These are phyloP conservation scores for Cryptococcus hybrid DNA, from an alignment of 1,284 basidiomycete genomes.

Conservation along the genomic window DNA sequence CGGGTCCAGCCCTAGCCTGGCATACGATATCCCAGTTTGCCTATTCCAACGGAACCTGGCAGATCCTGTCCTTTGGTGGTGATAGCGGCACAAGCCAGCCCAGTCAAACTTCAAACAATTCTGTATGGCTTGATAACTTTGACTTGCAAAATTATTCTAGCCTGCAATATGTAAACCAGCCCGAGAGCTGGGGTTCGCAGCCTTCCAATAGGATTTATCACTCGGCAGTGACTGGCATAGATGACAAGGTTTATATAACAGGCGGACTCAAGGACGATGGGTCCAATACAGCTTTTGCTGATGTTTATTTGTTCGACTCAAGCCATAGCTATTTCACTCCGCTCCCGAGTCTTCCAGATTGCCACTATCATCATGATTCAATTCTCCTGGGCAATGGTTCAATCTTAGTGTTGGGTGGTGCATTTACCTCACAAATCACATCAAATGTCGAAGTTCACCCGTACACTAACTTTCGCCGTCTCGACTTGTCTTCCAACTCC, in stretches of 20 bases:
- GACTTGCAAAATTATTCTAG: conserved; percentile 23
- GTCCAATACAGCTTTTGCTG: conserved; percentile 62
- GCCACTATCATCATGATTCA: conserved; percentile 68
- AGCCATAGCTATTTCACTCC: conserved; percentile 54
- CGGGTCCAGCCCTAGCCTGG: conserved; percentile 66
- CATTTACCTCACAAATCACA: conserved; percentile 53
- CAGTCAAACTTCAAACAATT: conserved; percentile 60
- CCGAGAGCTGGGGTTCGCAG: conserved; percentile 61
- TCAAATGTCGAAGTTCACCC: conserved; percentile 53
- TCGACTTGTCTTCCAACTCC: conserved; percentile 53
- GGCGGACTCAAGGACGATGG: conserved; percentile 75
- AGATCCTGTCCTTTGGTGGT: conserved; percentile 69
- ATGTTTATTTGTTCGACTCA: conserved; percentile 65
- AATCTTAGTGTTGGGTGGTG: conserved; percentile 74
- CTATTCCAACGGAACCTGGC: conserved; percentile 45
- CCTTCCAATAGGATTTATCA: conserved; percentile 73
- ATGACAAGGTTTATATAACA: conserved; percentile 61
- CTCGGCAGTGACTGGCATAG: conserved; percentile 55
- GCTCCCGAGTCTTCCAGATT: conserved; percentile 63
- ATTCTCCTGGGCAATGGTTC: conserved; percentile 65
- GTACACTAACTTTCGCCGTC: conserved; percentile 61
- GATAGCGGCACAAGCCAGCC: conserved; percentile 62
- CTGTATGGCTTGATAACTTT: conserved; percentile 57
- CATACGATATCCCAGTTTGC: conserved; percentile 66
- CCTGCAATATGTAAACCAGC: conserved; percentile 47